Base-by-base conservation (phyloP, 2,329 filamentous ascomycete genomes). In the Epichloe sibirici region DNA sequence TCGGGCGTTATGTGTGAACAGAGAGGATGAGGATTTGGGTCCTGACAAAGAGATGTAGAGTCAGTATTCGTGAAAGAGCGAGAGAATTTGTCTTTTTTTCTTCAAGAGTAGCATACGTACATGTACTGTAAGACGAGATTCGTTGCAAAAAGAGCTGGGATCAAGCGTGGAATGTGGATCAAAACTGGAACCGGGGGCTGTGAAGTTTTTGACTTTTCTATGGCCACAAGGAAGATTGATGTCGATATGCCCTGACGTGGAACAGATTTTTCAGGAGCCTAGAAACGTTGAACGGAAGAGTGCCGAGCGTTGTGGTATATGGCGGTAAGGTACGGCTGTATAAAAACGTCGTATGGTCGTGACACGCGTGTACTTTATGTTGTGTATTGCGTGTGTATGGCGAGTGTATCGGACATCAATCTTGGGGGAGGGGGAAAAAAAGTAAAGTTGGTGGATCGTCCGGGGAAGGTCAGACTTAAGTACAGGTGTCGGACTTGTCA, bases 391-490 rank as follows among this genome's bases (percentile, higher is more conserved):
- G 25, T 21, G 25, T 39, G 17, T 37, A 43, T 43, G 28, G 28
- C 28, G 28, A 31, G 28, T 9, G 28, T 48, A 38, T 48, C 45
- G 45, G 34, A 48, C 13, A 25, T 44, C 21, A 38, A n/a, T 4
- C 12, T 17, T 31, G 34, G 51, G 51, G 31, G 39, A 45, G 49
- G 40, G 15, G 21, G 23, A 35, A 21, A n/a, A 37, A 21, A n/a
- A 37, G 42, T 12, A n/a, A 28, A 45, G 21, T n/a, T n/a, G 34
- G 23, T 17, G 35, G 39, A 21, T 35, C 40, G 49, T 23, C 25
- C 3, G 40, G 37, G 48, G 47, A 51, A 53, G 47, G 23, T 38
- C 23, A 49, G 46, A 51, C 48, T 45, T 53, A 45, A 53, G 42
- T 48, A 35, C 21, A 45, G 15, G 44, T 34, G 34, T 42, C 35